These are phyloP conservation scores for Dryas alaskensis DNA, from an alignment of 306 rosid species.

Conservation along the genomic window DNA sequence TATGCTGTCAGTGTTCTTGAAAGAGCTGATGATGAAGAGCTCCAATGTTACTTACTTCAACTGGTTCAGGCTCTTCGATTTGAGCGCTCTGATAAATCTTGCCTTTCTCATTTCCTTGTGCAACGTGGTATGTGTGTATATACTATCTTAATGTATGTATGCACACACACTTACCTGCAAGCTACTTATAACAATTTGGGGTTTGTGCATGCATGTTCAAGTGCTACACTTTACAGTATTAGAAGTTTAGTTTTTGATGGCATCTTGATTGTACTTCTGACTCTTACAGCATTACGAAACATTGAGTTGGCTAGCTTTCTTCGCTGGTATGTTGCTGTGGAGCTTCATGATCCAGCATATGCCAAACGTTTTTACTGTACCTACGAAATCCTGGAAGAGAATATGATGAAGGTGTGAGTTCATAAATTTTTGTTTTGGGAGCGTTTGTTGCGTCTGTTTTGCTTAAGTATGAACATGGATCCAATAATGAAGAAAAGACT, in stretches of 20 bases:
- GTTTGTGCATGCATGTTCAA: slow-evolving; percentile 28
- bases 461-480: not conserved
- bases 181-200: not conserved
- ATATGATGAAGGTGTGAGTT: slow-evolving; percentile 87
- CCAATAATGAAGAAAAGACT: not conserved
- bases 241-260: slow-evolving; percentile 16
- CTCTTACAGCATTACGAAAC: slow-evolving; percentile 70
- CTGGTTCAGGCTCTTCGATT: slow-evolving; percentile 98
- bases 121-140: slow-evolving; percentile 66
- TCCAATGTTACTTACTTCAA: slow-evolving; percentile 93
- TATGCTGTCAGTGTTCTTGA: slow-evolving; percentile 98
- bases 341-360: slow-evolving; percentile 88
- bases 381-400: slow-evolving; percentile 85
- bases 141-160: not conserved
- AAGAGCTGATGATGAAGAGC: slow-evolving; percentile 99
- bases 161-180: not conserved
- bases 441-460: slow-evolving; percentile 10
- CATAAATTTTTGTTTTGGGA: slow-evolving; percentile 20
- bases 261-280: slow-evolving; percentile 36
- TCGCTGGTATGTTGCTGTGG: slow-evolving; percentile 99
- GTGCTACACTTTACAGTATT: slow-evolving; percentile 31
- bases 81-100: slow-evolving; percentile 93
- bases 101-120: slow-evolving; percentile 87
- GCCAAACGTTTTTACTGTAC: slow-evolving; percentile 95
- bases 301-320: slow-evolving; percentile 98